Evolutionary conservation across 352 stramenopile genomes (phyloP).

Genomic region (Pythium sp.): DNA sequence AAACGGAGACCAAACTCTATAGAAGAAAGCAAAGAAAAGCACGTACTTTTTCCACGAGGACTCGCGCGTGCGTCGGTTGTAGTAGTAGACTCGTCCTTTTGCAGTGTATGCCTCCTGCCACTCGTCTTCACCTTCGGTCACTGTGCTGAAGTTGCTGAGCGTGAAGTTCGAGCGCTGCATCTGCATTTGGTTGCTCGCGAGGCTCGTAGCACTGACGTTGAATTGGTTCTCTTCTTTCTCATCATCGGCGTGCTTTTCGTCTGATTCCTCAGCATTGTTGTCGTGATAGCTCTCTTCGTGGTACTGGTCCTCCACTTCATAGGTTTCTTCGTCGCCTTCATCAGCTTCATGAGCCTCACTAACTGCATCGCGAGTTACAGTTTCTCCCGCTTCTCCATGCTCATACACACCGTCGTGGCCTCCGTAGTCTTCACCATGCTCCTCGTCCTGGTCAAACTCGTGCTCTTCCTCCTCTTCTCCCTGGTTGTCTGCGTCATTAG

Average conservation of each 20-base stretch:
- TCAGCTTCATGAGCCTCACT: conserved; percentile 11
- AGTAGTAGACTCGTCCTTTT: conserved; percentile 87
- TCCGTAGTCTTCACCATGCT: conserved; percentile 6
- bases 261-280: background rate
- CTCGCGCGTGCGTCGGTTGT: conserved; percentile 82
- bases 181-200: background rate
- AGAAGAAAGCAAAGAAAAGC: background rate
- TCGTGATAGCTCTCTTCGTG: conserved; percentile 10
- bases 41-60: conserved; percentile 81
- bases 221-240: background rate
- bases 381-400: background rate
- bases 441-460: conserved; percentile 1
- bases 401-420: background rate
- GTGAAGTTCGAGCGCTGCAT: conserved; percentile 15
- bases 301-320: conserved; percentile 17
- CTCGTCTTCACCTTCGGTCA: conserved; percentile 33
- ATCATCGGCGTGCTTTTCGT: background rate
- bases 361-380: background rate
- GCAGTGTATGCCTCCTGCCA: conserved; percentile 85
- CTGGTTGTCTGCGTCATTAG: conserved; percentile 2
- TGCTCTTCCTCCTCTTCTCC: background rate
- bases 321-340: conserved; percentile 5
- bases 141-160: conserved; percentile 17
- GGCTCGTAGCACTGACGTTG: background rate
- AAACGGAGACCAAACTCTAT: background rate